A percentile compares a stretch with the other conserved stretches of the same genome.
phyloP scores from a whole-genome alignment of 1,284 basidiomycete species.

The Ceratobasidium sp. region DNA sequence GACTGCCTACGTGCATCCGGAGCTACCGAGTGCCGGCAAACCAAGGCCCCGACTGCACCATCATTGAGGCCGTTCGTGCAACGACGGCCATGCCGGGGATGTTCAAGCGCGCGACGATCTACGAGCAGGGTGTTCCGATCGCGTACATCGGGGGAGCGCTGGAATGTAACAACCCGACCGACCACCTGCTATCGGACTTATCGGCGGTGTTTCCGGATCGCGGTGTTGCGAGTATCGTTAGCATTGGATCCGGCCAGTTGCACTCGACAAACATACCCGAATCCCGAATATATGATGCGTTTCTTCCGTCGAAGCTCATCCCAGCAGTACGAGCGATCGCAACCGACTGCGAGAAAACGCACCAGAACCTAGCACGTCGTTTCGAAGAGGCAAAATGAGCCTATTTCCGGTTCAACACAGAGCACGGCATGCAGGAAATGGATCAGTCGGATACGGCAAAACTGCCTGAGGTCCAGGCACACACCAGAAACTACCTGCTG shows the following conservation, averaged over 20 bases:
- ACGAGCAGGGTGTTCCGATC: not conserved
- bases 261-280: not conserved
- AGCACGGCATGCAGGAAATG: slow-evolving; percentile 11
- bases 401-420: slow-evolving; percentile 12
- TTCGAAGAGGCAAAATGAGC: not conserved
- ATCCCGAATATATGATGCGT: not conserved
- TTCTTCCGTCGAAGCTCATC: not conserved
- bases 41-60: slow-evolving; percentile 5
- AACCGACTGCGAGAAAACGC: not conserved
- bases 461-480: not conserved
- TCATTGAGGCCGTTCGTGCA: slow-evolving; percentile 10
- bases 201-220: not conserved
- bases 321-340: not conserved
- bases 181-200: slow-evolving; percentile 5
- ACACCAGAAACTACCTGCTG: slow-evolving; percentile 2
- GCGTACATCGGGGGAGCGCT: slow-evolving; percentile 4
- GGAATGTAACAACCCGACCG: slow-evolving; percentile 28
- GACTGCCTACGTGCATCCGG: not conserved
- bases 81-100: slow-evolving; percentile 3
- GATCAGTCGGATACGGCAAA: not conserved
- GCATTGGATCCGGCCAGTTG: not conserved
- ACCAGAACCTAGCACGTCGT: not conserved
- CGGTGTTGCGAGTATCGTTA: not conserved
- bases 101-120: slow-evolving; percentile 1
- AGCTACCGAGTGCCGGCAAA: not conserved